Conservation (phyloP, 352 stramenopile species). For the Phytophthora podocarpi region DNA sequence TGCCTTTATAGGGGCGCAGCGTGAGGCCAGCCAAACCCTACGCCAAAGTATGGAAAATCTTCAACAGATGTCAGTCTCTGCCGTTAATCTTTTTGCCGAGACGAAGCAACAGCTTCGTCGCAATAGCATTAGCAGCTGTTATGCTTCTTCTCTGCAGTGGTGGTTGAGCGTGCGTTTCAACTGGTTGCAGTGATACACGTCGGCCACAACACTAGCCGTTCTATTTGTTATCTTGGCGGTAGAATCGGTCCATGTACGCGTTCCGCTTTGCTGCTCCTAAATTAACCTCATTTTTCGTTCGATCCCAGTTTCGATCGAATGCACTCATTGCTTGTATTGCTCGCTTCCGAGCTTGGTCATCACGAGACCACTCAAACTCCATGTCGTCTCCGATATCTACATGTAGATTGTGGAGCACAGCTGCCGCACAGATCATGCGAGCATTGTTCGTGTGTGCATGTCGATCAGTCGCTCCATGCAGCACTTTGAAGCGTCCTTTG, state of each 20-base stretch:
- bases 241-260: conserved; percentile 14
- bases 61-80: neutral
- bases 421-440: conserved; percentile 11
- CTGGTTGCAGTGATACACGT: too few species aligned
- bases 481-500: too few species aligned
- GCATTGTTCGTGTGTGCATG: neutral
- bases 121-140: too few species aligned
- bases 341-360: neutral
- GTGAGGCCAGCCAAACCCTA: neutral
- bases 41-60: neutral
- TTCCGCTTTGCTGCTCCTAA: conserved; percentile 14
- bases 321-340: conserved; percentile 5
- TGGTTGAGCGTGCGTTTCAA: too few species aligned
- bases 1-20: neutral
- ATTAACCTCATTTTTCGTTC: conserved; percentile 17
- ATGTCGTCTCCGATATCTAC: conserved; percentile 14
- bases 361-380: conserved; percentile 2
- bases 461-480: conserved; percentile 8
- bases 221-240: conserved; percentile 13
- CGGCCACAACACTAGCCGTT: neutral
- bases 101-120: neutral
- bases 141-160: too few species aligned
- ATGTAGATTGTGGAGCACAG: too few species aligned
- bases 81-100: neutral
- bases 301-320: conserved; percentile 6